Conservation (phyloP, 306 rosid species). For the Pyrus communis region DNA sequence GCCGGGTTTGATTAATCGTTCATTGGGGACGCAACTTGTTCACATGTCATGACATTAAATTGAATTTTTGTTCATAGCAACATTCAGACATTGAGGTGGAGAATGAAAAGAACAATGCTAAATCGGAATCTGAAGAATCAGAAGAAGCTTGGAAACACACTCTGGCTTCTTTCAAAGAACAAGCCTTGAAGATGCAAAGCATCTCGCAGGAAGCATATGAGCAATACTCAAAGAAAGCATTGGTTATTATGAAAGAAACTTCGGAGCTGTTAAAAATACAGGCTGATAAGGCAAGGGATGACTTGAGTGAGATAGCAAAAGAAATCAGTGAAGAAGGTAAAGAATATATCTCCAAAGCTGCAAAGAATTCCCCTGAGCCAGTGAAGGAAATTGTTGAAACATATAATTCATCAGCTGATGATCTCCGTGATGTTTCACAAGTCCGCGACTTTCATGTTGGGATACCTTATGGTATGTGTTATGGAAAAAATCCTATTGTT, state of each 20-base stretch:
- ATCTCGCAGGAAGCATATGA: conserved; percentile 83
- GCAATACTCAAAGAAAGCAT: conserved; percentile 68
- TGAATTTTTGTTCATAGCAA: conserved; percentile 18
- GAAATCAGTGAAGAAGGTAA: conserved; percentile 71
- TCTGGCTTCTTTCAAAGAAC: conserved; percentile 70
- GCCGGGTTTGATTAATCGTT: neutral
- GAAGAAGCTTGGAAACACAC: conserved; percentile 75
- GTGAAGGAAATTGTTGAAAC: conserved; percentile 78
- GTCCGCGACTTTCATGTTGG: conserved; percentile 79
- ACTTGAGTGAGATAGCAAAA: conserved; percentile 52
- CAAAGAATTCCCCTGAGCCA: conserved; percentile 69
- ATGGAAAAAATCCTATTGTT: neutral
- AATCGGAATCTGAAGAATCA: conserved; percentile 44
- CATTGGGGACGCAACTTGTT: neutral
- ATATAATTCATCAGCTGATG: conserved; percentile 49
- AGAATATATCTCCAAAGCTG: conserved; percentile 55
- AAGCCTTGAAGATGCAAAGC: conserved; percentile 63
- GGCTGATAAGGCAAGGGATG: conserved; percentile 62
- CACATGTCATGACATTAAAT: neutral
- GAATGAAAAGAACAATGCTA: conserved; percentile 25
- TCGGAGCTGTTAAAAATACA: conserved; percentile 71
- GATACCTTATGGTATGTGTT: conserved; percentile 82
- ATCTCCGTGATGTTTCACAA: conserved; percentile 48
- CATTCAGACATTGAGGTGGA: conserved; percentile 54
- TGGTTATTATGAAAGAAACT: conserved; percentile 53